A percentile compares a stretch with the other conserved stretches of the same genome.
Evolutionary conservation across 768 basidiomycete genomes (phyloP).

Genomic region (Naematelia aurantialba): DNA sequence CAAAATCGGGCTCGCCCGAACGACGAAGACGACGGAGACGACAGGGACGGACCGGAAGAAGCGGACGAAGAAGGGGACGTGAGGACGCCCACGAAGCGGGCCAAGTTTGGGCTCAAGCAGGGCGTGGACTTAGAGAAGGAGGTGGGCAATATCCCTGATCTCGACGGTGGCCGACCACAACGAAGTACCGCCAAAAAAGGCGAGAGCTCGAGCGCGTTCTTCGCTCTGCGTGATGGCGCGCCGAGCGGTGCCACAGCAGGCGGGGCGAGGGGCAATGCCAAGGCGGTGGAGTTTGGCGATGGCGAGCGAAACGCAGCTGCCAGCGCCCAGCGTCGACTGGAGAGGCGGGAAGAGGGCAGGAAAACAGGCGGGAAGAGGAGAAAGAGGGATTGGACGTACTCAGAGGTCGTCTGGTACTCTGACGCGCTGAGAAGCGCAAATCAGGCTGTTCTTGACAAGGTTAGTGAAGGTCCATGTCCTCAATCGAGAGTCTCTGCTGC

Average conservation of each 20-base stretch:
- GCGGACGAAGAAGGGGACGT: constrained; percentile 7
- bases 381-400: constrained; percentile 8
- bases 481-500: no score
- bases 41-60: constrained; percentile 7
- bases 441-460: not conserved
- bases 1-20: no score
- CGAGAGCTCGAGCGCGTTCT: constrained; percentile 11
- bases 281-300: no score
- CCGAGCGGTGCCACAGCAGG: no score
- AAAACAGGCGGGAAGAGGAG: constrained; percentile 2
- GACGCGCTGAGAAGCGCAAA: not conserved
- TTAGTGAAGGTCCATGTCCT: not conserved
- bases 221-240: no score
- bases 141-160: not conserved
- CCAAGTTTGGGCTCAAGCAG: constrained; percentile 12
- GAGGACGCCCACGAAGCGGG: constrained; percentile 33
- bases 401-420: not conserved
- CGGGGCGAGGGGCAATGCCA: no score
- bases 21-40: constrained; percentile 9
- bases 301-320: no score
- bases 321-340: no score
- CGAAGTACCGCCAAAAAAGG: not conserved
- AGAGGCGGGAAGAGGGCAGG: no score
- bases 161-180: no score
- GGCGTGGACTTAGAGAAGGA: constrained; percentile 22